Evolutionary conservation across 495 filamentous ascomycete species (phyloP).

Genomic region (Penicillium lividum): DNA sequence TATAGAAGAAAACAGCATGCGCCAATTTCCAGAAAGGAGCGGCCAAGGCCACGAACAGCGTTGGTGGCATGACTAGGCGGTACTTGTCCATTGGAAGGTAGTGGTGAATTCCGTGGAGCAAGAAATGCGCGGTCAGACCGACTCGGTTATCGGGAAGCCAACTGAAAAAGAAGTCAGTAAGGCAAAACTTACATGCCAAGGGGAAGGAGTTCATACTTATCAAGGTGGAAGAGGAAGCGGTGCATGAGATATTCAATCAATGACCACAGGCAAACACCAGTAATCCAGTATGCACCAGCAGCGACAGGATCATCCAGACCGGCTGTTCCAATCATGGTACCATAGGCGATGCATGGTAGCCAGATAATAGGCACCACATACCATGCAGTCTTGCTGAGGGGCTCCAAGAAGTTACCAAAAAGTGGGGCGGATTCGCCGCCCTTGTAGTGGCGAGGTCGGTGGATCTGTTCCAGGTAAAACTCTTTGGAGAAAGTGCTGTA

Average conservation of each 20-base stretch:
- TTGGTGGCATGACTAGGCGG: constrained; percentile 94
- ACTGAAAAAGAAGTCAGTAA: constrained; percentile 41
- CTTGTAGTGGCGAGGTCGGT: constrained; percentile 91
- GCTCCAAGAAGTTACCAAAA: constrained; percentile 98
- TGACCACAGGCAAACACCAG: constrained; percentile 79
- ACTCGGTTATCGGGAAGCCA: constrained; percentile 90
- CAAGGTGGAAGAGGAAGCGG: constrained; percentile 91
- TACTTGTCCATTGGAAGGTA: constrained; percentile 98
- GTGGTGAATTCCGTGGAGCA: constrained; percentile 96
- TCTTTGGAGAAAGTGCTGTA: constrained; percentile 81
- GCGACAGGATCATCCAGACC: constrained; percentile 50
- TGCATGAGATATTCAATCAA: constrained; percentile 90
- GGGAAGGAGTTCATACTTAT: constrained; percentile 57
- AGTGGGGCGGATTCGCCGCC: constrained; percentile 89
- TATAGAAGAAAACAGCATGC: constrained; percentile 76
- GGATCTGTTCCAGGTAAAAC: constrained; percentile 95
- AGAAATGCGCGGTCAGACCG: constrained; percentile 85
- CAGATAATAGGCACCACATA: constrained; percentile 83
- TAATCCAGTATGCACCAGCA: constrained; percentile 57
- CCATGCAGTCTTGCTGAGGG: constrained; percentile 90
- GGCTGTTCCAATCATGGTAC: constrained; percentile 63
- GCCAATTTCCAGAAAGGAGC: constrained; percentile 92
- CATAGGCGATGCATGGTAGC: constrained; percentile 80
- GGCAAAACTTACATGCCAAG: not conserved
- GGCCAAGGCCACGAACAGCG: constrained; percentile 82